Conservation (phyloP, 2,329 filamentous ascomycete species). For the Epichloe festucae region DNA sequence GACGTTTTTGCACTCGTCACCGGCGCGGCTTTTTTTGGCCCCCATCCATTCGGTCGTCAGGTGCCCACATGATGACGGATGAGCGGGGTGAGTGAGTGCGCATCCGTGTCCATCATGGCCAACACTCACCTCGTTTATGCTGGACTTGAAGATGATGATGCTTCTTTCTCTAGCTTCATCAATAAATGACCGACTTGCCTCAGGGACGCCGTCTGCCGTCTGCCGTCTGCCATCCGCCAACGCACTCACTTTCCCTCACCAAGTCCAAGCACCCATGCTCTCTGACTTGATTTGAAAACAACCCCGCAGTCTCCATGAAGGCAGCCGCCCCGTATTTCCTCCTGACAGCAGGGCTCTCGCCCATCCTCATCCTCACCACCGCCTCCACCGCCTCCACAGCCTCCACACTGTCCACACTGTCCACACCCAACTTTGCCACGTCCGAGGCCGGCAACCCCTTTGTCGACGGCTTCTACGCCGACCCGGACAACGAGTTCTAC, state of each 20-base stretch:
- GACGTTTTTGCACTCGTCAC: no score
- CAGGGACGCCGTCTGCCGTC: no score
- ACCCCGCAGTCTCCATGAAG: background rate
- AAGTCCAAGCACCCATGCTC: no score
- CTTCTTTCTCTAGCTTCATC: no score
- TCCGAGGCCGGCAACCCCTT: constrained; percentile 31
- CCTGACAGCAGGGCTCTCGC: background rate
- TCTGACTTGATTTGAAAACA: background rate
- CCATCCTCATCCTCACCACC: background rate
- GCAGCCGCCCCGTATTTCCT: no score
- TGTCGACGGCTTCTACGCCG: constrained; percentile 36
- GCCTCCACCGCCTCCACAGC: background rate
- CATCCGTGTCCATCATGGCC: background rate
- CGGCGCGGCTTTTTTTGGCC: no score
- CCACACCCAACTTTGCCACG: no score
- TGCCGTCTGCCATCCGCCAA: no score
- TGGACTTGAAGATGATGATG: background rate
- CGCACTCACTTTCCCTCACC: no score
- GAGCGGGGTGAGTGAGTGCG: background rate
- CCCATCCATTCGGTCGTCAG: no score
- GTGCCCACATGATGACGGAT: background rate
- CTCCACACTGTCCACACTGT: background rate
- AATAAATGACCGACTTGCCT: no score
- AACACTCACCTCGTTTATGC: no score
- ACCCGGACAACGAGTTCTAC: constrained; percentile 35